Conservation (phyloP, 495 filamentous ascomycete species). For the Filosporella fistucella region DNA sequence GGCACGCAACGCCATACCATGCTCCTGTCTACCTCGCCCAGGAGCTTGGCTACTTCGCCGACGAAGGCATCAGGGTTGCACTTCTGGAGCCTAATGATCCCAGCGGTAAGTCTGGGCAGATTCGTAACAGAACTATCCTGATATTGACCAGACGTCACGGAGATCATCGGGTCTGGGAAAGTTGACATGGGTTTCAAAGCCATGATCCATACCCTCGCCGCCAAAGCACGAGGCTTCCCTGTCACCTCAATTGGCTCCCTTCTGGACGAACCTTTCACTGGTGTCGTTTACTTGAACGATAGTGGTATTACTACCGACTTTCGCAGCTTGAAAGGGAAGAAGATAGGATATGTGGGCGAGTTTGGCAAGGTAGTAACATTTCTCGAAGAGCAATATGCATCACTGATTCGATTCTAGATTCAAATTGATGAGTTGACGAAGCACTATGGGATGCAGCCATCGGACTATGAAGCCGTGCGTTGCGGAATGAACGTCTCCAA, state of each 20-base stretch:
- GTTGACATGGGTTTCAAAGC: constrained; percentile 72
- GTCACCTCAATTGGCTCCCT: constrained; percentile 63
- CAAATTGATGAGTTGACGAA: constrained; percentile 71
- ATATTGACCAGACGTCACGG: constrained; percentile 54
- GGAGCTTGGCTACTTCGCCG: constrained; percentile 63
- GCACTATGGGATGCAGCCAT: constrained; percentile 64
- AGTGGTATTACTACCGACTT: constrained; percentile 61
- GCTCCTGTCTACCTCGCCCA: constrained; percentile 67
- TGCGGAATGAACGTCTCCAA: constrained; percentile 61
- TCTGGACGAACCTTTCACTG: constrained; percentile 69
- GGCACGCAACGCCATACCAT: constrained; percentile 72
- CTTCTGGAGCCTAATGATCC: constrained; percentile 69
- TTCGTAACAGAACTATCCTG: neutral
- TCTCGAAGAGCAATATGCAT: neutral
- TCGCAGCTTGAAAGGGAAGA: constrained; percentile 52
- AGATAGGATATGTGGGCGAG: constrained; percentile 68
- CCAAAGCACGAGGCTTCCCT: constrained; percentile 66
- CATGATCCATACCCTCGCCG: constrained; percentile 65
- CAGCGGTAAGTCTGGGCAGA: constrained; percentile 32
- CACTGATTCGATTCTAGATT: constrained; percentile 34
- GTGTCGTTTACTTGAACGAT: constrained; percentile 64
- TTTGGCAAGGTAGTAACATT: constrained; percentile 50
- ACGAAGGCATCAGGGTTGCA: constrained; percentile 66
- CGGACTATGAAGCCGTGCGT: constrained; percentile 66
- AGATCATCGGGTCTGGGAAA: constrained; percentile 67